A percentile compares a stretch with the other conserved stretches of the same genome.
Evolutionary conservation across 2,329 filamentous ascomycete species (phyloP).

Genomic region (Drechslerella stenobrocha): DNA sequence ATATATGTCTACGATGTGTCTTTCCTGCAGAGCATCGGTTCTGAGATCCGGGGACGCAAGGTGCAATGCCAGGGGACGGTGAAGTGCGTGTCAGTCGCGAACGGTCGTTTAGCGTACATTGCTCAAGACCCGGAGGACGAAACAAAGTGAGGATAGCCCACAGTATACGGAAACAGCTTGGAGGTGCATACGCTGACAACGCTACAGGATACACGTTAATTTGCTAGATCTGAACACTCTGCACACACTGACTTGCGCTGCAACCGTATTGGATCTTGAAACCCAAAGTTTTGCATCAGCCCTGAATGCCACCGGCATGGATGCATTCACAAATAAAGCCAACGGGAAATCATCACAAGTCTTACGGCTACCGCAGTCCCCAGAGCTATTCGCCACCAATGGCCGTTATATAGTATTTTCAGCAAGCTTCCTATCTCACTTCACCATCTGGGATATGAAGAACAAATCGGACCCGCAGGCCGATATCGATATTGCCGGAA

Average conservation of each 20-base stretch:
- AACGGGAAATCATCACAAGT: conserved; percentile 3
- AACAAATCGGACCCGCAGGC: neutral
- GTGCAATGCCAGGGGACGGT: conserved; percentile 10
- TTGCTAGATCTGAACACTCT: conserved; percentile 7
- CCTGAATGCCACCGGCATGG: neutral
- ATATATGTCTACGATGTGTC: conserved; percentile 25
- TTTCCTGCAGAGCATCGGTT: neutral
- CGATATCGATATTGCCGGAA: conserved; percentile 1
- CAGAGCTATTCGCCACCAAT: conserved; percentile 17
- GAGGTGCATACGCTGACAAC: neutral
- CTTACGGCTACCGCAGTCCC: conserved; percentile 3
- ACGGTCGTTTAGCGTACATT: conserved; percentile 1
- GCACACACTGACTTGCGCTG: neutral
- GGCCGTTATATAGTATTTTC: conserved; percentile 10
- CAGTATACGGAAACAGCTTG: neutral
- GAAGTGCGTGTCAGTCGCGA: conserved; percentile 5
- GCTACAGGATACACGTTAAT: conserved; percentile 1
- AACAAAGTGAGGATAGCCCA: conserved; percentile 1
- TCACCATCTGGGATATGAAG: conserved; percentile 16
- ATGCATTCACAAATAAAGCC: conserved; percentile 7
- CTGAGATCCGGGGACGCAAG: conserved; percentile 4
- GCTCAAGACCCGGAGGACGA: conserved; percentile 1
- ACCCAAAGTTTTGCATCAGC: neutral
- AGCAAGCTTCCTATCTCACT: conserved; percentile 11
- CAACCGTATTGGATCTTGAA: conserved; percentile 1